phyloP scores from a whole-genome alignment of 257 asterid species.

The Prunella vulgaris region DNA sequence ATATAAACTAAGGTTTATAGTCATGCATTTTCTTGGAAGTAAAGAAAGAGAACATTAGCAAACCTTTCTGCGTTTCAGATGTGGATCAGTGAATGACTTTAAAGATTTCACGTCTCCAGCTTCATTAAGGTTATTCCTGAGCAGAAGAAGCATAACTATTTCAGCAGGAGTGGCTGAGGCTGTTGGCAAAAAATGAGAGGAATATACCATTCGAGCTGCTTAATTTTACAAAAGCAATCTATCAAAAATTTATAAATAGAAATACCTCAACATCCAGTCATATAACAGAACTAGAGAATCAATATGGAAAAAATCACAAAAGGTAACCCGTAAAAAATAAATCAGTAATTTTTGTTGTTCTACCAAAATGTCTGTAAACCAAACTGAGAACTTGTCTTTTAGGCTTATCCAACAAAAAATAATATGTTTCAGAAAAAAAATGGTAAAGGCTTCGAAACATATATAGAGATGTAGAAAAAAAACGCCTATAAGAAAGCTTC shows the following conservation, averaged over 20 bases:
- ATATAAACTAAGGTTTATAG: too few species aligned
- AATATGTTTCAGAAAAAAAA: neutral
- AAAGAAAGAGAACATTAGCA: constrained; percentile 17
- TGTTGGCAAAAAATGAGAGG: constrained; percentile 14
- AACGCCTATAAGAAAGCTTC: neutral
- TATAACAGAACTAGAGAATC: neutral
- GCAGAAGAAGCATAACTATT: constrained; percentile 28
- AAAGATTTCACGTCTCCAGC: constrained; percentile 32
- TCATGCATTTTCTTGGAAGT: neutral
- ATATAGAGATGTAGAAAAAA: neutral
- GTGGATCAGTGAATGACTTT: constrained; percentile 55
- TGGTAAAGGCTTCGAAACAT: neutral
- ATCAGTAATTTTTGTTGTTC: neutral
- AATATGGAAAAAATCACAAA: neutral
- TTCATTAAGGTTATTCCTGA: constrained; percentile 42
- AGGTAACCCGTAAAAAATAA: constrained; percentile 3
- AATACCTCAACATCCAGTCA: neutral
- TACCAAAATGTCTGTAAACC: neutral
- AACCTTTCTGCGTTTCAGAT: constrained; percentile 53
- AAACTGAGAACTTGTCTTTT: constrained; percentile 3
- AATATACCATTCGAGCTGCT: constrained; percentile 11
- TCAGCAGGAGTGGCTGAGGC: constrained; percentile 26
- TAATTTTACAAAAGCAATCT: constrained; percentile 2
- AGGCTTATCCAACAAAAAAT: neutral
- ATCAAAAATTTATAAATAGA: neutral